phyloP scores from a whole-genome alignment of 2,329 filamentous ascomycete genomes.

The Penicillium psychrosexuale region DNA sequence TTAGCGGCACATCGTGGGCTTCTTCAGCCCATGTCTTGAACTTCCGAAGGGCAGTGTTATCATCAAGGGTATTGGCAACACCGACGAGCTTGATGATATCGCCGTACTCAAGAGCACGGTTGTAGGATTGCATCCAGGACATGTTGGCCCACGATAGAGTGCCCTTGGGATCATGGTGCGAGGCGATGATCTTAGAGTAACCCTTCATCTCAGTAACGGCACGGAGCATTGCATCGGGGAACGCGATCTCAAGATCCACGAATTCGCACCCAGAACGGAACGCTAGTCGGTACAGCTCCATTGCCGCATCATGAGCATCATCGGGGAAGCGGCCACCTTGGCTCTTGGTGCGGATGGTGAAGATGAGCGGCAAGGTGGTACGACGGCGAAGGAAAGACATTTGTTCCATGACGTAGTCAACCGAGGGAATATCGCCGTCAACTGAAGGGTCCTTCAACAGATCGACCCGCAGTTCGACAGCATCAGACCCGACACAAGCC shows the following conservation, averaged over 20 bases:
- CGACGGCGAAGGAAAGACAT: conserved; percentile 72
- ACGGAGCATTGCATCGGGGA: conserved; percentile 72
- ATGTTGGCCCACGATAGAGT: conserved; percentile 83
- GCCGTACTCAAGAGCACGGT: conserved; percentile 81
- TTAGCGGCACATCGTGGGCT: conserved; percentile 76
- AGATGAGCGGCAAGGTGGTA: conserved; percentile 78
- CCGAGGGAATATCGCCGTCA: conserved; percentile 55
- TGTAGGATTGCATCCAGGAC: conserved; percentile 90
- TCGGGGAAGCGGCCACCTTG: conserved; percentile 91
- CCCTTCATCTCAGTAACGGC: conserved; percentile 66
- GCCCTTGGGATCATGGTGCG: conserved; percentile 83
- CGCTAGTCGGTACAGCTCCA: conserved; percentile 72
- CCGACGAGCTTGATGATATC: conserved; percentile 95
- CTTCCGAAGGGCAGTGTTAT: conserved; percentile 79
- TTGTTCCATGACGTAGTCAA: conserved; percentile 78
- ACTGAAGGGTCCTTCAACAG: conserved; percentile 70
- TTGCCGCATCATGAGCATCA: conserved; percentile 64
- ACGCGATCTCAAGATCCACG: conserved; percentile 86
- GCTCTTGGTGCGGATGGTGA: conserved; percentile 79
- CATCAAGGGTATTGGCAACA: conserved; percentile 68
- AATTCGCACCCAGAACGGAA: conserved; percentile 86
- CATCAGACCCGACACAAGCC: conserved; percentile 81
- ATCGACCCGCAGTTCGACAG: conserved; percentile 91
- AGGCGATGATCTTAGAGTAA: conserved; percentile 82
- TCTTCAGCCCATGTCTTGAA: conserved; percentile 76